Evolutionary conservation across 345 rosid genomes (phyloP), one percentile per base, ranked within the genome.

Genomic region (Camelina laxa): DNA sequence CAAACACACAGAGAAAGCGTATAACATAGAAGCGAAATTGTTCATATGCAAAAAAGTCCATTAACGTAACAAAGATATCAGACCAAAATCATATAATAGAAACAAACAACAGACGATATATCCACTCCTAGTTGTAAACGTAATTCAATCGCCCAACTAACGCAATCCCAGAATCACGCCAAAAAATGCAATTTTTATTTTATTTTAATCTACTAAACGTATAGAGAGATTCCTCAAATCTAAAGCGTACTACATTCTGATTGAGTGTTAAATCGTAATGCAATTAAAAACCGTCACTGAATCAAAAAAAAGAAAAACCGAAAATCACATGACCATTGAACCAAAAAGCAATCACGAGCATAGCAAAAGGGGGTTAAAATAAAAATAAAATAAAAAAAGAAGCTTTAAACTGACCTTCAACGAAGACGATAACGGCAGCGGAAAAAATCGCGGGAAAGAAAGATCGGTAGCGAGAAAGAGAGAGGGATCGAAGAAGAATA

Each of bases 151-250:
- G 21, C 24, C 24, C 38, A 68, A 30, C 17, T 14, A 15, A 44
- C 20, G 56, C 54, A 55, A 55, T 45, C 66, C 33, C 58, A 67
- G 14, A 57, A 50, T 59, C n/a, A 67, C 54, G 19, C 24, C 19
- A 10, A 33, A 50, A 57, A 14, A 49, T 17, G 14, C 9, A 5
- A 31, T 9, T 58, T 30, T 8, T 20, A 6, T 31, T 31, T 33
- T 6, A 7, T 33, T 6, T 33, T 33, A 33, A 33, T 45, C 61
- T 6, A 61, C 57, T 68, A 54, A 63, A 56, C 45, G 45, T 21
- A 63, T 15, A 64, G 38, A 64, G 38, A 64, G 75, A 63, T 27
- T 70, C 62, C 61, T 63, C 76, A 66, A 77, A 77, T 36, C 71
- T 49, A 77, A 71, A 65, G 41, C 57, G 67, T 38, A 10, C 39